Base-by-base conservation (phyloP, 78 protist species). In the Speleostelium caveatum region DNA sequence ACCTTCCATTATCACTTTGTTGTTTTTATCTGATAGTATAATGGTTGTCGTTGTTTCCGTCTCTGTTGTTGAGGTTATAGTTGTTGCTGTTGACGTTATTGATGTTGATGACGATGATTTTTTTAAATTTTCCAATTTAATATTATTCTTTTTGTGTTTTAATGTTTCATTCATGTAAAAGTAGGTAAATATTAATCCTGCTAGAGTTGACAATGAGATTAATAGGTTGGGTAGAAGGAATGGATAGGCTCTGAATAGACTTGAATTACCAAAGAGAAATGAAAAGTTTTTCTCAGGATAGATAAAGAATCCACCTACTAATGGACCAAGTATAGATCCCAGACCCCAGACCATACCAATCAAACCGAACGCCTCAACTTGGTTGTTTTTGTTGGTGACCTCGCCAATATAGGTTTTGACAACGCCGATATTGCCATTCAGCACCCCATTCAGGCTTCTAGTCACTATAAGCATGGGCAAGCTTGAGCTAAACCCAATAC, bases 401-500 rank as follows among this genome's bases (percentile, higher is more conserved):
- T 83, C 91, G n/a, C 91, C 91, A 58, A 83, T 83, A 4, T 83
- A 83, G 0, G 91, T 83, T 45, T 83, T 83, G 28, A 83, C 36
- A 2, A 83, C 91, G 45, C 91, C 91, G 26, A 83, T 83, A 41
- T 83, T 83, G 6, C 91, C 91, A 53, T 83, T 83, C 16, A 83
- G 58, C 17, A 83, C 19, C n/a, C 91, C 91, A 69, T 83, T 83
- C n/a, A 83, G 45, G 28, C 73, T 36, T n/a, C 91, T 16, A 58
- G 91, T 19, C 28, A 41, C 45, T 24, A 83, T 71, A 24, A 83
- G 45, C 30, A 69, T 36, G 53, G 77, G 65, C 17, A 83, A 51
- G 19, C 38, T 38, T 10, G 22, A 8, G 33, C 63, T 39, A 0
- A 49, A 55, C 10, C 91, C 91, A 21, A 83, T 59, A 21, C 55